Conservation (phyloP, 202 grass and related monocot species). For the Musa balbisiana region DNA sequence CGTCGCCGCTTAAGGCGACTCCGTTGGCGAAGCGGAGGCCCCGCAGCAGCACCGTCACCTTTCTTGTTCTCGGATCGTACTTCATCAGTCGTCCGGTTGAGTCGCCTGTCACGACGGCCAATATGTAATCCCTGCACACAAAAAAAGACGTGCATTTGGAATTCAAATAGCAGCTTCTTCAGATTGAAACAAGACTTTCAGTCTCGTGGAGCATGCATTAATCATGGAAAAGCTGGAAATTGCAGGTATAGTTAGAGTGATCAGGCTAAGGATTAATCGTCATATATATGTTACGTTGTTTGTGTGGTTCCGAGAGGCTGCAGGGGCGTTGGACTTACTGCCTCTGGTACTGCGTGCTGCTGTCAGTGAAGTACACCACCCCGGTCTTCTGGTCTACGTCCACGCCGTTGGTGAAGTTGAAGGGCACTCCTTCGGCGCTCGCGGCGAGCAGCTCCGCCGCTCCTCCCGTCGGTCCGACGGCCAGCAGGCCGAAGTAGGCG, state of each 20-base stretch:
- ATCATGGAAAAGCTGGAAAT: no score
- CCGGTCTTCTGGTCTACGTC: constrained; percentile 80
- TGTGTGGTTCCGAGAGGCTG: no score
- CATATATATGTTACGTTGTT: no score
- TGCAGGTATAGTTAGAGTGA: no score
- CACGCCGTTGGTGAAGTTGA: constrained; percentile 77
- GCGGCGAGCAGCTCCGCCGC: constrained; percentile 38
- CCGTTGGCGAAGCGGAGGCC: constrained; percentile 66
- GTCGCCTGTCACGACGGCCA: constrained; percentile 44
- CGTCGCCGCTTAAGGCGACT: constrained; percentile 54
- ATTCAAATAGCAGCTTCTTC: no score
- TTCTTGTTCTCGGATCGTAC: constrained; percentile 37
- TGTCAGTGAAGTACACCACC: constrained; percentile 76
- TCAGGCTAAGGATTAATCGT: no score
- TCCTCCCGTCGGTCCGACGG: constrained; percentile 41
- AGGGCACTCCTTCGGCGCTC: constrained; percentile 56
- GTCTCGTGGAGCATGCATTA: no score
- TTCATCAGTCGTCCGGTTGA: constrained; percentile 58
- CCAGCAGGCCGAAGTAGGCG: constrained; percentile 63
- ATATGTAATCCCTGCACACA: constrained; percentile 45
- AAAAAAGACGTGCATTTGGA: no score
- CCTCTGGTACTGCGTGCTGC: constrained; percentile 47
- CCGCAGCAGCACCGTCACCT: constrained; percentile 38
- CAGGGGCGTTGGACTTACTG: constrained; percentile 25
- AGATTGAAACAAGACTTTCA: no score